Conservation (phyloP, 176 grass and related monocot species). For the Microstegium vimineum region DNA sequence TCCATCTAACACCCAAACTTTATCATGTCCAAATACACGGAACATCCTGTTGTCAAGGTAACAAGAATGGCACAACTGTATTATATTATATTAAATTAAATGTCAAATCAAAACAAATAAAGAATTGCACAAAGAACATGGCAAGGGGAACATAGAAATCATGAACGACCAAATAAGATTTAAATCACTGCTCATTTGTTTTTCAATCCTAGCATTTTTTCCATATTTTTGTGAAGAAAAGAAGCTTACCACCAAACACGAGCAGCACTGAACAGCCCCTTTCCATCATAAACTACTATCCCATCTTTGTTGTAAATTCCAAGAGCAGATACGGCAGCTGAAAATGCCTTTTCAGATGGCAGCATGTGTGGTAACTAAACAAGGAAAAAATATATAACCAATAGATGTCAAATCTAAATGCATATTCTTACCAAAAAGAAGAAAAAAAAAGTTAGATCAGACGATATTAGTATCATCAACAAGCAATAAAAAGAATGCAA, state of each 20-base stretch:
- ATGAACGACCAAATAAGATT: neutral
- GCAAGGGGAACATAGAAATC: neutral
- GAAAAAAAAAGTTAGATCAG: too few species aligned
- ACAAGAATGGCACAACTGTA: neutral
- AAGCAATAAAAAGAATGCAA: neutral
- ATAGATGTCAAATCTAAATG: neutral
- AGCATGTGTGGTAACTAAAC: constrained; percentile 93
- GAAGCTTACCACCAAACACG: constrained; percentile 91
- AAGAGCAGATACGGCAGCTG: constrained; percentile 86
- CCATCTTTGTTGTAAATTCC: constrained; percentile 94
- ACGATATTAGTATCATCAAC: neutral
- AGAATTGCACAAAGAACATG: too few species aligned
- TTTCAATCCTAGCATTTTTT: neutral
- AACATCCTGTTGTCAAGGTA: constrained; percentile 75
- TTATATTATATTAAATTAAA: too few species aligned
- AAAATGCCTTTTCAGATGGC: constrained; percentile 95
- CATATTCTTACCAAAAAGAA: neutral
- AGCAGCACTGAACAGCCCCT: constrained; percentile 94
- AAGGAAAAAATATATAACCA: constrained; percentile 11
- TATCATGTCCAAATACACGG: constrained; percentile 89
- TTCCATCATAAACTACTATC: constrained; percentile 96
- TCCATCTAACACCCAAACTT: constrained; percentile 94
- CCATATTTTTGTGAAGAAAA: constrained; percentile 5
- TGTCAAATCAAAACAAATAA: constrained; percentile 6
- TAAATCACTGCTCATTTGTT: neutral